Evolutionary conservation across 2,329 filamentous ascomycete species (phyloP).

Genomic region (Pseudodiploospora longispora): DNA sequence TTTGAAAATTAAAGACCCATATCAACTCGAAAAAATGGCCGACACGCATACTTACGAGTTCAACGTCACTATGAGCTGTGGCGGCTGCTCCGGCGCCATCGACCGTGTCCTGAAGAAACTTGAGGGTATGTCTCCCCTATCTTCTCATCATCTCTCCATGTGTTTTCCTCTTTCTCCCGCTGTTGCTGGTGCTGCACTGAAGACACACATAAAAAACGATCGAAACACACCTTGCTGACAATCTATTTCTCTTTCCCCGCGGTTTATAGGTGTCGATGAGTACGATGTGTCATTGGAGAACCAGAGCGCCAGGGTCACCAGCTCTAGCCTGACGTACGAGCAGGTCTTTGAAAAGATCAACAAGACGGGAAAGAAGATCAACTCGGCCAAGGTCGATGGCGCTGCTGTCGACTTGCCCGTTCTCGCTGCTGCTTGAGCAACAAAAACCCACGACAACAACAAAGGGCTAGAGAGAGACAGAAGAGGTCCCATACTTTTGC

Average conservation of each 20-base stretch:
- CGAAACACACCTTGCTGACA: not conserved
- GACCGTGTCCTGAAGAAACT: conserved; percentile 89
- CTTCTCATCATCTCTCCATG: not conserved
- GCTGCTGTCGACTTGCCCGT: conserved; percentile 44
- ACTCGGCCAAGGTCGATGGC: conserved; percentile 65
- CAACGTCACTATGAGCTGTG: conserved; percentile 87
- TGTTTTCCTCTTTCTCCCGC: not conserved
- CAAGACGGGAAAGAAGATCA: conserved; percentile 93
- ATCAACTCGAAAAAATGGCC: conserved; percentile 44
- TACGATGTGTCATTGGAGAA: conserved; percentile 82
- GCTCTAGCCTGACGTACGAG: conserved; percentile 61
- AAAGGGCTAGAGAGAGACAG: no score
- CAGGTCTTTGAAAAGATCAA: conserved; percentile 80
- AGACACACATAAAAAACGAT: no score
- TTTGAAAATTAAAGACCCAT: conserved; percentile 8
- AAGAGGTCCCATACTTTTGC: no score
- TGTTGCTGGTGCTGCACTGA: not conserved
- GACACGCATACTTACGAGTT: conserved; percentile 89
- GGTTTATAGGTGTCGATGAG: conserved; percentile 63
- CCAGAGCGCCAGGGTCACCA: conserved; percentile 72
- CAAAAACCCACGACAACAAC: no score
- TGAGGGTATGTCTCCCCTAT: conserved; percentile 53
- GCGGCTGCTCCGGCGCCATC: conserved; percentile 91
- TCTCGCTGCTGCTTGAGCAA: conserved; percentile 22
- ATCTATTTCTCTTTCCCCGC: no score